phyloP scores from a whole-genome alignment of 1,284 basidiomycete species.

The Leccinum fuscescens region DNA sequence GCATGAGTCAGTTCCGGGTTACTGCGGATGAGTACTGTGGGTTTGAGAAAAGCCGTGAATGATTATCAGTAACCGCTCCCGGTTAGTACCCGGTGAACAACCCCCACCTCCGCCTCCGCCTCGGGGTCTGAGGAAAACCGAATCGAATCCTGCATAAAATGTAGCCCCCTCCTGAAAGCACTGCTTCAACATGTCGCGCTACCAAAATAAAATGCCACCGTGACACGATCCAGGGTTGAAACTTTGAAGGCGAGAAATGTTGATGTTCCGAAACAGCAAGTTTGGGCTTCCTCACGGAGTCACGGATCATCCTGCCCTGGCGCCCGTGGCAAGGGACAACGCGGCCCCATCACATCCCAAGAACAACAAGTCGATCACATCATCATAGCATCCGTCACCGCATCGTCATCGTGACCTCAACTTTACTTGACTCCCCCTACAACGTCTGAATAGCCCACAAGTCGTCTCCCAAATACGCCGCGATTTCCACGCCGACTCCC shows the following conservation, averaged over 20 bases:
- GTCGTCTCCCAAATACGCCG: slow-evolving; percentile 87
- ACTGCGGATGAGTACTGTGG: background rate
- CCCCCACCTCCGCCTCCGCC: background rate
- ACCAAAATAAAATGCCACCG: too few species aligned
- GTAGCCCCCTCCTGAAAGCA: background rate
- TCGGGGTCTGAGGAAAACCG: background rate
- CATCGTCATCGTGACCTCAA: background rate
- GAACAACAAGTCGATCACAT: background rate
- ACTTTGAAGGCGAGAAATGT: slow-evolving; percentile 11
- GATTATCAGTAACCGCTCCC: background rate
- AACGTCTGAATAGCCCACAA: slow-evolving; percentile 79
- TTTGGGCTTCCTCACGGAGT: background rate
- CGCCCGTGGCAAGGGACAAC: background rate
- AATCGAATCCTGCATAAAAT: background rate
- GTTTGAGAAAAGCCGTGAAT: background rate
- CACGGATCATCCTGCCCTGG: background rate
- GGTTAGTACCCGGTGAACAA: background rate
- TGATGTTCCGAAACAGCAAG: slow-evolving; percentile 16
- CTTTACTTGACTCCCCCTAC: background rate
- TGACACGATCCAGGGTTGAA: background rate
- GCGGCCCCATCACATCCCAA: background rate
- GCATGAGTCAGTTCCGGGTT: slow-evolving; percentile 15
- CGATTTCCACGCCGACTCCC: slow-evolving; percentile 86
- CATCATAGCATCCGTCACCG: background rate
- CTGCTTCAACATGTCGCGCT: background rate